phyloP scores from a whole-genome alignment of 306 rosid species.

The Acacia acuminata region DNA sequence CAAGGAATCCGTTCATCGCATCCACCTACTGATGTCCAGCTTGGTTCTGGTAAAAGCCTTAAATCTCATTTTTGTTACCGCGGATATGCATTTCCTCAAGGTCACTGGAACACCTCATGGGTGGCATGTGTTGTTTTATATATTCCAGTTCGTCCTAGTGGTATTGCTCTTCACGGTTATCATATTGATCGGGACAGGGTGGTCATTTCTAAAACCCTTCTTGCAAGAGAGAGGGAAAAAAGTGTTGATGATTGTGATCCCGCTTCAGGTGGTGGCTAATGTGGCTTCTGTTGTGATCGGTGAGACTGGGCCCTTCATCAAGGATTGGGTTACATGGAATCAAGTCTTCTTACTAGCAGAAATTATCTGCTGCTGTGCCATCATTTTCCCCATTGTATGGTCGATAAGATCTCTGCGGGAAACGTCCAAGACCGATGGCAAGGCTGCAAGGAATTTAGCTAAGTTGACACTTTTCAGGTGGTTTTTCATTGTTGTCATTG shows the following conservation, averaged over 20 bases:
- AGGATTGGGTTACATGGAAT: conserved; percentile 96
- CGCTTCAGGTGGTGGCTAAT: conserved; percentile 90
- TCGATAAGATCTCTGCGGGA: conserved; percentile 82
- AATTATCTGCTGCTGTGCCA: conserved; percentile 88
- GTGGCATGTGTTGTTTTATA: conserved; percentile 90
- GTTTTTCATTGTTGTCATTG: conserved; percentile 86
- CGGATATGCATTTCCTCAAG: conserved; percentile 82
- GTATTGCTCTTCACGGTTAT: conserved; percentile 77
- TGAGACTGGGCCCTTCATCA: conserved; percentile 89
- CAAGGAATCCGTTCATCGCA: conserved; percentile 66
- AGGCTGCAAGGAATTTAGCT: conserved; percentile 79
- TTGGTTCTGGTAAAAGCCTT: conserved; percentile 70
- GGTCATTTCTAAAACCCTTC: conserved; percentile 87
- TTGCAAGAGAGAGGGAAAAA: conserved; percentile 91
- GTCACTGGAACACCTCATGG: conserved; percentile 90
- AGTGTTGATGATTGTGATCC: conserved; percentile 93
- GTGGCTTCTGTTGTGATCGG: conserved; percentile 87
- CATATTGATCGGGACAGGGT: conserved; percentile 87
- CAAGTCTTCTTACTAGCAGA: conserved; percentile 90
- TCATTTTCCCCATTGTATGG: conserved; percentile 94
- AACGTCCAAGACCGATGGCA: conserved; percentile 88
- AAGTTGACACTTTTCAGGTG: conserved; percentile 89
- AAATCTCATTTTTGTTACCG: conserved; percentile 83
- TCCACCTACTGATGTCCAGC: conserved; percentile 73
- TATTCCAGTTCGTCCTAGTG: conserved; percentile 82